phyloP scores from a whole-genome alignment of 129 eudicot species.

The Saposhnikovia divaricata region DNA sequence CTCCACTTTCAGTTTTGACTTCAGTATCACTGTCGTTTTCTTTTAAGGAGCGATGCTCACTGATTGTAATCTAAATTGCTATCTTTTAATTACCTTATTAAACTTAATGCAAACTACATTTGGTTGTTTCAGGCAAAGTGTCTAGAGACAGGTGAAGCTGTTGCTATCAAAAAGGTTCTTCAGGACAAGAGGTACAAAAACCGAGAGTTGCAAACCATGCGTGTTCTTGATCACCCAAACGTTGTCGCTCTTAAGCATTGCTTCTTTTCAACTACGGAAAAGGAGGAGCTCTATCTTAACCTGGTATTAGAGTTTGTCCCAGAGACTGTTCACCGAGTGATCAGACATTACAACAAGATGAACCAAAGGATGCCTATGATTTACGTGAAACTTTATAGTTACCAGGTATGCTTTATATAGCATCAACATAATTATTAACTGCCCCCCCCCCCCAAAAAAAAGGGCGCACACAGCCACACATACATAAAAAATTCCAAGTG shows the following conservation, averaged over 20 bases:
- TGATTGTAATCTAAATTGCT: not conserved
- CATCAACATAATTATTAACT: not conserved
- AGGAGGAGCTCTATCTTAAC: conserved; percentile 75
- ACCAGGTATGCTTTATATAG: conserved; percentile 45
- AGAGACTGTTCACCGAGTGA: conserved; percentile 75
- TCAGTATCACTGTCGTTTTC: not conserved
- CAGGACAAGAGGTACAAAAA: conserved; percentile 90
- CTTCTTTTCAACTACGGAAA: conserved; percentile 84
- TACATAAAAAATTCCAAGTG: no score
- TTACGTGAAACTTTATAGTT: conserved; percentile 74
- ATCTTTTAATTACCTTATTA: not conserved
- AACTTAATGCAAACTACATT: not conserved
- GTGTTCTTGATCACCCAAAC: conserved; percentile 75
- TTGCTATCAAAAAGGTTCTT: conserved; percentile 83
- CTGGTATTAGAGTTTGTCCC: conserved; percentile 86
- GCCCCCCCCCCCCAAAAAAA: not conserved
- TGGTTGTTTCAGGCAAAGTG: conserved; percentile 61
- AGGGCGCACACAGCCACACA: not conserved
- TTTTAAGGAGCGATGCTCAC: not conserved
- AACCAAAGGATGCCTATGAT: conserved; percentile 86
- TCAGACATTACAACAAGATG: conserved; percentile 81
- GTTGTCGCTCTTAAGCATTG: conserved; percentile 83
- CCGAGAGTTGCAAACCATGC: conserved; percentile 91
- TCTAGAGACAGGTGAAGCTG: conserved; percentile 84
- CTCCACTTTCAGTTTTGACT: not conserved